phyloP scores from a whole-genome alignment of 345 rosid genomes.

The Aquilaria yunnanensis region DNA sequence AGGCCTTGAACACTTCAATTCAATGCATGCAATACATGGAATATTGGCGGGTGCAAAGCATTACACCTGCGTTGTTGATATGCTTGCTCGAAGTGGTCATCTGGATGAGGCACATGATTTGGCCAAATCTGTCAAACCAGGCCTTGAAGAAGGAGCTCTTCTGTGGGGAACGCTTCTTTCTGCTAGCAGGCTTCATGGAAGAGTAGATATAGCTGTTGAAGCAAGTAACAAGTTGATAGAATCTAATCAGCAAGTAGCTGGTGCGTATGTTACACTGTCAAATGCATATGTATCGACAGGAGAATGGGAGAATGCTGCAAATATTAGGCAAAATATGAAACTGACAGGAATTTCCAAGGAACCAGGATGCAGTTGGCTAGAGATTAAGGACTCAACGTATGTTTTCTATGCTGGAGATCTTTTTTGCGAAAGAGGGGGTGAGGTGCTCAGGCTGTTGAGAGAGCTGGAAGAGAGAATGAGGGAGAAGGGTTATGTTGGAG shows the following conservation, averaged over 20 bases:
- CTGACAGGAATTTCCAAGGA: conserved; percentile 51
- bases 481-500: conserved; percentile 44
- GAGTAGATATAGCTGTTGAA: conserved; percentile 61
- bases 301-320: conserved; percentile 52
- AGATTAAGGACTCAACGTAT: conserved; percentile 37
- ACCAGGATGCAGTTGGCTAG: conserved; percentile 83
- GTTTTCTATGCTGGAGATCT: conserved; percentile 56
- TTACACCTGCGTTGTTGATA: conserved; percentile 72
- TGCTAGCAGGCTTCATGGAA: conserved; percentile 64
- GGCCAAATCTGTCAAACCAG: conserved; percentile 41
- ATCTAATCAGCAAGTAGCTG: conserved; percentile 52
- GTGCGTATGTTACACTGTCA: conserved; percentile 62
- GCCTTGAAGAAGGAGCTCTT: conserved; percentile 42
- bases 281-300: conserved; percentile 57
- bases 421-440: conserved; percentile 31
- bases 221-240: conserved; percentile 48
- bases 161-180: conserved; percentile 81
- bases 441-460: conserved; percentile 37
- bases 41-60: conserved; percentile 54
- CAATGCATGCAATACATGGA: conserved; percentile 44
- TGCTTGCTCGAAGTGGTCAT: conserved; percentile 71
- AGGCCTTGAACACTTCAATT: conserved; percentile 46
- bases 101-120: conserved; percentile 59
- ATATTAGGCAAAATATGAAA: conserved; percentile 59
- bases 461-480: conserved; percentile 54